Conservation (phyloP, 305 asterid genomes). For the Fraxinus dipetala region DNA sequence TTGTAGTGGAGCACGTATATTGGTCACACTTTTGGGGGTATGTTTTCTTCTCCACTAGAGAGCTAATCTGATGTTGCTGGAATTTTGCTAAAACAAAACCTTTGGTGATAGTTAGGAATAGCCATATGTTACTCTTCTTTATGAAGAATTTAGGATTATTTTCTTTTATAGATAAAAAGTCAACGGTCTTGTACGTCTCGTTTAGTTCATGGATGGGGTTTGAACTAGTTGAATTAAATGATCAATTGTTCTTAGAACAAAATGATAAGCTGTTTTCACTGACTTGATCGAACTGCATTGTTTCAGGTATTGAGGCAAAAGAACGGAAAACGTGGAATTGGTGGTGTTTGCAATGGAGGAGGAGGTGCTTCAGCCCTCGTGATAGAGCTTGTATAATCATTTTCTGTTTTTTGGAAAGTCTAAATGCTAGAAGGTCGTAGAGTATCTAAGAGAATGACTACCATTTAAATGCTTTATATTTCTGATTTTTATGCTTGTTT, state of each 20-base stretch:
- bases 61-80: not conserved
- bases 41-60: slow-evolving; percentile 13
- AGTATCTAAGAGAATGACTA: not conserved
- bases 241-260: not conserved
- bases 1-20: slow-evolving; percentile 97
- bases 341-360: slow-evolving; percentile 95
- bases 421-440: not conserved
- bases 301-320: slow-evolving; percentile 79
- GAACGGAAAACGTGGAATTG: slow-evolving; percentile 76
- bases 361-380: slow-evolving; percentile 99
- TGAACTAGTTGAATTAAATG: not conserved
- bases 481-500: not conserved
- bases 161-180: not conserved
- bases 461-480: not conserved
- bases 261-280: slow-evolving; percentile 1
- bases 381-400: slow-evolving; percentile 60
- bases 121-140: not conserved
- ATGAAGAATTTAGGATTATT: not conserved
- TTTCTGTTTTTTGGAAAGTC: slow-evolving; percentile 25
- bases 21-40: slow-evolving; percentile 97
- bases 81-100: not conserved
- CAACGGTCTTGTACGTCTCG: slow-evolving; percentile 11
- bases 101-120: not conserved
- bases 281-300: not conserved
- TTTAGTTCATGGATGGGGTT: not conserved